Conservation (phyloP, 306 rosid genomes). For the Gastrolobium villosum region DNA sequence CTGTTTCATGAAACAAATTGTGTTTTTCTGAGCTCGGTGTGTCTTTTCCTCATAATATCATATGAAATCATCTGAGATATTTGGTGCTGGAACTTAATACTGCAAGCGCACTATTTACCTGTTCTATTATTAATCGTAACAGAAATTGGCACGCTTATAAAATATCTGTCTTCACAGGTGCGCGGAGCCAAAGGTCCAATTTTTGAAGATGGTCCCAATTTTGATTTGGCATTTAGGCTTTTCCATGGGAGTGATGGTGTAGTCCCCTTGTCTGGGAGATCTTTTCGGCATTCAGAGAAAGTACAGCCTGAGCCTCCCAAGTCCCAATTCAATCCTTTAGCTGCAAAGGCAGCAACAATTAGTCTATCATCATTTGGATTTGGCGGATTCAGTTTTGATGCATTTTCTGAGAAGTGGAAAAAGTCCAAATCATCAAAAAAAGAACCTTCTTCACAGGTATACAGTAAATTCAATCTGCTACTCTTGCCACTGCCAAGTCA, state of each 20-base stretch:
- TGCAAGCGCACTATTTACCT: slow-evolving; percentile 1
- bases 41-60: slow-evolving; percentile 5
- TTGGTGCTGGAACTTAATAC: slow-evolving; percentile 21
- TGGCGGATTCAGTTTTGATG: slow-evolving; percentile 89
- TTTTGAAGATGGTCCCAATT: slow-evolving; percentile 98
- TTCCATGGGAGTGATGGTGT: slow-evolving; percentile 97
- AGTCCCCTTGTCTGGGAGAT: slow-evolving; percentile 83
- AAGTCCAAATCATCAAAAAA: slow-evolving; percentile 80
- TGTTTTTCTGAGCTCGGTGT: neutral
- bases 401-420: slow-evolving; percentile 83
- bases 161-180: slow-evolving; percentile 56
- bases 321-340: slow-evolving; percentile 87
- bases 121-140: slow-evolving; percentile 23
- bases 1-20: slow-evolving; percentile 30
- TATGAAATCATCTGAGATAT: neutral
- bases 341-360: slow-evolving; percentile 98
- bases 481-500: neutral
- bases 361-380: slow-evolving; percentile 95
- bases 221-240: slow-evolving; percentile 93
- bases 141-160: slow-evolving; percentile 41
- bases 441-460: slow-evolving; percentile 82
- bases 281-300: slow-evolving; percentile 63
- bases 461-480: slow-evolving; percentile 22
- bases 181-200: slow-evolving; percentile 93
- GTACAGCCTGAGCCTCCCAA: slow-evolving; percentile 60